phyloP scores from a whole-genome alignment of 1,284 basidiomycete species.

The Malassezia psittaci region DNA sequence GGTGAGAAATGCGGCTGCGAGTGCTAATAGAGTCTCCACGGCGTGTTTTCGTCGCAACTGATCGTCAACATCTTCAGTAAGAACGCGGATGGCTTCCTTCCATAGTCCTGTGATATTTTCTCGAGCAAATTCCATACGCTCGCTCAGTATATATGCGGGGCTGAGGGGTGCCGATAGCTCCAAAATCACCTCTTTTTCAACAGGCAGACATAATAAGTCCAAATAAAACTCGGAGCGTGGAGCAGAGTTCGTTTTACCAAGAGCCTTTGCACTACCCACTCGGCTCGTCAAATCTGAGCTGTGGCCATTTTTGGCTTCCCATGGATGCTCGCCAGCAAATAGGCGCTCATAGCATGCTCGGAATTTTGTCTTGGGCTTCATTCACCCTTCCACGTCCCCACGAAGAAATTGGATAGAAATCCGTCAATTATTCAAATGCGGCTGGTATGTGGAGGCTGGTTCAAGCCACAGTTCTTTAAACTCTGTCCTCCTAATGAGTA shows the following conservation, averaged over 20 bases:
- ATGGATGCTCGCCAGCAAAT: constrained; percentile 34
- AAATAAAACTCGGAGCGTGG: constrained; percentile 33
- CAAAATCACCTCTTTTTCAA: constrained; percentile 26
- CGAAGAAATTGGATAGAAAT: neutral
- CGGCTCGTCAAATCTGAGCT: neutral
- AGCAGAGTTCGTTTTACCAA: constrained; percentile 35
- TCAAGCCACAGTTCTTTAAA: neutral
- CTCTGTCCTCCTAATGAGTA: neutral
- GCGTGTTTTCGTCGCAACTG: constrained; percentile 31
- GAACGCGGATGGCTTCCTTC: constrained; percentile 33
- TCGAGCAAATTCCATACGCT: constrained; percentile 26
- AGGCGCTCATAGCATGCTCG: constrained; percentile 27
- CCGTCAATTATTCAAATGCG: no score
- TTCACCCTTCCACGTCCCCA: neutral
- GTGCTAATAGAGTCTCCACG: constrained; percentile 32
- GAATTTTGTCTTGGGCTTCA: constrained; percentile 30
- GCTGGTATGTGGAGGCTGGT: neutral
- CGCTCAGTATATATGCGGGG: constrained; percentile 25
- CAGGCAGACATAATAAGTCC: constrained; percentile 35
- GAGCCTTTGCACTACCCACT: constrained; percentile 18
- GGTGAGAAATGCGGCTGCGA: constrained; percentile 32
- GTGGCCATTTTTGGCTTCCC: constrained; percentile 10
- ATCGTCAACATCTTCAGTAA: constrained; percentile 28
- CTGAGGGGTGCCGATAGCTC: constrained; percentile 23
- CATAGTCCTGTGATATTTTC: constrained; percentile 38